Percentiles rank a stretch among this genome's conserved stretches.
Evolutionary conservation across 768 basidiomycete species (phyloP).

Genomic region (Collybia sp.): DNA sequence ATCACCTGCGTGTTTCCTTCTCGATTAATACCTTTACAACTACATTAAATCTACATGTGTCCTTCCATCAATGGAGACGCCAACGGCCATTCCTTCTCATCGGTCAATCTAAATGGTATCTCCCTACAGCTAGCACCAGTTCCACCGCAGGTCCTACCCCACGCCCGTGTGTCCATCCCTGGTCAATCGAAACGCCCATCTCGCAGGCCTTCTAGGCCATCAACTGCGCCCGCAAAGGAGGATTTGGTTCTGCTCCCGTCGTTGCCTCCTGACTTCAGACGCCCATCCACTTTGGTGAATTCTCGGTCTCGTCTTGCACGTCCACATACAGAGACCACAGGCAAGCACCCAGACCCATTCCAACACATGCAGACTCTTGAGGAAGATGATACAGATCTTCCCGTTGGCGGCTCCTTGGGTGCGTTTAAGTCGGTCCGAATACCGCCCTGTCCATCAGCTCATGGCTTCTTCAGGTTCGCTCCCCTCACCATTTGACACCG

Average conservation of each 20-base stretch:
- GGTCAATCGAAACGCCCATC: conserved; percentile 8
- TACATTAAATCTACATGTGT: too few species aligned
- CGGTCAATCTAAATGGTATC: not conserved
- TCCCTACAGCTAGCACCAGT: not conserved
- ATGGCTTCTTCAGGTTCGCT: conserved; percentile 9
- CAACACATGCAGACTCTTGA: conserved; percentile 17
- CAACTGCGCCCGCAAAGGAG: conserved; percentile 39
- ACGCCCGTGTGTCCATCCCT: conserved; percentile 1
- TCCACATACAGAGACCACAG: not conserved
- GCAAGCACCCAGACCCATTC: conserved; percentile 3
- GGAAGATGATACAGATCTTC: conserved; percentile 16
- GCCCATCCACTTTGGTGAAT: not conserved
- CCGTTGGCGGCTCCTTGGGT: conserved; percentile 11
- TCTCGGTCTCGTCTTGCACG: not conserved
- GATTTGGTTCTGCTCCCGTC: conserved; percentile 38
- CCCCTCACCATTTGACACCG: conserved; percentile 14
- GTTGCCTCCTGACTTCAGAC: conserved; percentile 13
- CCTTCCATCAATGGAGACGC: not conserved
- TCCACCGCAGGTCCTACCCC: not conserved
- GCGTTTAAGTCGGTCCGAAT: conserved; percentile 3
- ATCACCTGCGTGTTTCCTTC: not conserved
- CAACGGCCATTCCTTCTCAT: conserved; percentile 1
- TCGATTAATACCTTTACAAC: not conserved
- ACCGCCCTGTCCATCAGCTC: too few species aligned
- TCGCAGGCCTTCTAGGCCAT: conserved; percentile 25